Evolutionary conservation across 495 filamentous ascomycete species (phyloP).

Genomic region (Aspergillus indologenus): DNA sequence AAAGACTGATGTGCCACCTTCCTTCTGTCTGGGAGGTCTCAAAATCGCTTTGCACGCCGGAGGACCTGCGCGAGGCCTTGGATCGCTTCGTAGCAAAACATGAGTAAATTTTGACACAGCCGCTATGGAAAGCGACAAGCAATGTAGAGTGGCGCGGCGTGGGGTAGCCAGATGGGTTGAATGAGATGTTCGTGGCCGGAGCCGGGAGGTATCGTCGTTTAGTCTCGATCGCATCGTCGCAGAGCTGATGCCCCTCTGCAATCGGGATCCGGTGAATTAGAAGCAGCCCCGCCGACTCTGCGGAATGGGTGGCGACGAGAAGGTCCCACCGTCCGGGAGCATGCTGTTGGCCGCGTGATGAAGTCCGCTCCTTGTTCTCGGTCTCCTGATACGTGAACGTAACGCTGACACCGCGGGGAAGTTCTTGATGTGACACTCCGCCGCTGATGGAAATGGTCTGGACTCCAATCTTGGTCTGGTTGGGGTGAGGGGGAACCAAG

Average conservation of each 20-base stretch:
- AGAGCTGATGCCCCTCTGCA: constrained; percentile 31
- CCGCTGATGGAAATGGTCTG: constrained; percentile 53
- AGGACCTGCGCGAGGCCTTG: constrained; percentile 27
- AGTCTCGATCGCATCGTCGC: constrained; percentile 48
- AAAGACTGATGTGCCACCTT: constrained; percentile 66
- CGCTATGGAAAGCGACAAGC: constrained; percentile 62
- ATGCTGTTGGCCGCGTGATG: constrained; percentile 26
- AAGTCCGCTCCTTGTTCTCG: constrained; percentile 27
- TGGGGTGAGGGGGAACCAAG: constrained; percentile 65
- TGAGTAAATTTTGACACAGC: constrained; percentile 66
- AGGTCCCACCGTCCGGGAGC: constrained; percentile 47
- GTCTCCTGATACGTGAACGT: constrained; percentile 54
- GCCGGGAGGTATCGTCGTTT: constrained; percentile 62
- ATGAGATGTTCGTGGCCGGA: constrained; percentile 64
- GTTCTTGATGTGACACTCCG: constrained; percentile 52
- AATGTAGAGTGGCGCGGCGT: constrained; percentile 58
- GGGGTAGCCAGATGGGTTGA: constrained; percentile 65
- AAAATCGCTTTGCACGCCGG: constrained; percentile 28
- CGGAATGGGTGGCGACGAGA: constrained; percentile 60
- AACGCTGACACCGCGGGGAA: constrained; percentile 64
- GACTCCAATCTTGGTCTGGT: constrained; percentile 46
- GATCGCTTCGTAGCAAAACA: constrained; percentile 36
- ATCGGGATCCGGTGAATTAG: constrained; percentile 53
- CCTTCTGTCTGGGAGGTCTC: constrained; percentile 38
- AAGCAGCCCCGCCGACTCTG: constrained; percentile 64